Percentiles rank a stretch among this genome's conserved stretches.
phyloP scores from a whole-genome alignment of 228 moss, liverwort and hornwort genomes.

The Sphagnum magellanicum region DNA sequence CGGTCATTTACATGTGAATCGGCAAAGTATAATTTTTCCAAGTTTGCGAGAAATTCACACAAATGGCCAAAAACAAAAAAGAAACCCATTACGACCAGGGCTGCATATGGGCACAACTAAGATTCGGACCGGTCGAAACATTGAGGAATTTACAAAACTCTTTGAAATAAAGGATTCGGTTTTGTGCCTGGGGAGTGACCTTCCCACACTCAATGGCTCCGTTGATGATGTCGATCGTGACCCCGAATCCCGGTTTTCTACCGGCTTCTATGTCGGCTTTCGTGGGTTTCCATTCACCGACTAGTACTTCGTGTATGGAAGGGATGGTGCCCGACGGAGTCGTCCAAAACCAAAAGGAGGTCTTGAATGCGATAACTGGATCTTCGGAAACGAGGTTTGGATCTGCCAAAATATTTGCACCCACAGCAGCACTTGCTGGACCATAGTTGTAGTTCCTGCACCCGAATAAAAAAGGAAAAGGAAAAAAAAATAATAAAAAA shows the following conservation, averaged over 20 bases:
- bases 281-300: conserved; percentile 26
- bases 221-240: conserved; percentile 7
- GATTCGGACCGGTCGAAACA: background rate
- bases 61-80: no score
- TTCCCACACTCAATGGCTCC: conserved; percentile 4
- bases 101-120: background rate
- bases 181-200: conserved; percentile 12
- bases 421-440: conserved; percentile 9
- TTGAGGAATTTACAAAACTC: conserved; percentile 1
- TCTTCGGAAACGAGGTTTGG: conserved; percentile 37
- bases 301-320: background rate
- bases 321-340: background rate
- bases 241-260: conserved; percentile 2
- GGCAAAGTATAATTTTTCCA: no score
- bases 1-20: no score
- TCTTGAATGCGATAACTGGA: conserved; percentile 31
- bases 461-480: background rate
- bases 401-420: conserved; percentile 20
- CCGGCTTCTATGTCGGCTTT: background rate
- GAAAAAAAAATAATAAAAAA: background rate
- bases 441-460: conserved; percentile 64
- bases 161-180: conserved; percentile 9
- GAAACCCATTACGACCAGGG: no score
- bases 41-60: no score
- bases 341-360: conserved; percentile 15